Evolutionary conservation across 352 stramenopile genomes (phyloP), one percentile per base, ranked within the genome.

Genomic region (Phytophthora tubulina): DNA sequence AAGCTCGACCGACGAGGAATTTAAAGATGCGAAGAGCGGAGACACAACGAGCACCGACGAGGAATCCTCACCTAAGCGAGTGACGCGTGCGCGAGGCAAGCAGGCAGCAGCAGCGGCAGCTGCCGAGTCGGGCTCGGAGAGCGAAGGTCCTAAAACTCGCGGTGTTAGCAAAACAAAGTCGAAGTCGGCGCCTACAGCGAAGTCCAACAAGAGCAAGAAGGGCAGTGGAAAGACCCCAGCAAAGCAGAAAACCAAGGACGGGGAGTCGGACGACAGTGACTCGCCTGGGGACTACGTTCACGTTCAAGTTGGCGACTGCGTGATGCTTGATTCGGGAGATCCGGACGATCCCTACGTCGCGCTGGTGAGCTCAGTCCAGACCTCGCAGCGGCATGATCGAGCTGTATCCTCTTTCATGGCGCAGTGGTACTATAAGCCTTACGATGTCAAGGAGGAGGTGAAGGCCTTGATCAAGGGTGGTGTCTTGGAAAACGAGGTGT

Each of bases 341-440:
- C 57, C 80, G 0, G 71, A 91, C 31, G 76, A 96, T 58, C 72
- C 85, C 27, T 94, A 79, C 54, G 77, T 96, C 31, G 89, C 89
- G 11, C 82, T 96, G 9, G 89, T 96, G 27, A 91, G 83, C 67
- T 85, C 76, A 6, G 80, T 96, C 4, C 83, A 94, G 72, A 82
- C 79, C 1, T 91, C 86, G 21, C 80, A 86, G 54, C 80, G 81
- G 13, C 70, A 77, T 48, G 63, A 82, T 8, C 83, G 81, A 46
- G 64, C 66, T 27, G 73, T 86, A 32, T 78, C 60, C 3, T 81
- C 72, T 15, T 96, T 96, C 64, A 93, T 88, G 38, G 89, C 85
- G 30, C 85, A 94, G 67, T 96, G 89, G 89, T 96, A 93, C 54
- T 96, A 94, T 69, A 94, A 94, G 58, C 84, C 85, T 0, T 84